A percentile compares a stretch with the other conserved stretches of the same genome.
phyloP scores from a whole-genome alignment of 208 protist species.

The Wallacemonas rigidus region DNA sequence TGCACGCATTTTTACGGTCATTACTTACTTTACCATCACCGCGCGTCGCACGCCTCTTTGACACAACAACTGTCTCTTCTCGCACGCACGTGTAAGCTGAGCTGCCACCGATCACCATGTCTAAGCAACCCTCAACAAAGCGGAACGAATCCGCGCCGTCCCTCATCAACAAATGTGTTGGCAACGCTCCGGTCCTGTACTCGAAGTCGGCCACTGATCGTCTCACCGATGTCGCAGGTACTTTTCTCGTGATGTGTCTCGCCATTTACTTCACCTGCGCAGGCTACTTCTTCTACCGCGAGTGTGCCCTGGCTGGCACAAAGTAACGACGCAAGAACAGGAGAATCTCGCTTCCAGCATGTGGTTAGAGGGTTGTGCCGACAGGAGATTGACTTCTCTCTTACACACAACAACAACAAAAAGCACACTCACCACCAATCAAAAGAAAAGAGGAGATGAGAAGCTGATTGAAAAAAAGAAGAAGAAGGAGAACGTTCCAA shows the following conservation, averaged over 20 bases:
- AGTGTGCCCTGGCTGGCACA: conserved; percentile 32
- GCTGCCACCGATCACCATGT: background rate
- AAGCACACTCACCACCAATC: background rate
- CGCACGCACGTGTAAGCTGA: background rate
- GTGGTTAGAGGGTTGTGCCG: too few relatives aligned
- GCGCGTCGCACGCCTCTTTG: background rate
- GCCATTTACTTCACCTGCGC: conserved; percentile 80
- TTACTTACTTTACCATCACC: background rate
- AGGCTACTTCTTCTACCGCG: conserved; percentile 78
- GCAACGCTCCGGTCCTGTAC: conserved; percentile 68
- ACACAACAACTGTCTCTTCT: conserved; percentile 16
- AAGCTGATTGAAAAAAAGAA: background rate
- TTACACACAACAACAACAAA: background rate
- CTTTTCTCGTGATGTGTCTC: conserved; percentile 69
- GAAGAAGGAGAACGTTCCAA: background rate
- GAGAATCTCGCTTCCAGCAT: background rate
- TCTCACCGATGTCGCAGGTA: conserved; percentile 73
- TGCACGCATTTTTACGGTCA: conserved; percentile 12
- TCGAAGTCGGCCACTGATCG: conserved; percentile 49
- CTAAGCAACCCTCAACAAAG: conserved; percentile 1
- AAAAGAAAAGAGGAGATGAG: conserved; percentile 15
- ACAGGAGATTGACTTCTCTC: background rate
- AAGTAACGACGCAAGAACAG: background rate
- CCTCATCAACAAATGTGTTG: conserved; percentile 44
- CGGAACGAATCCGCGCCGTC: conserved; percentile 1